Evolutionary conservation across 371 early-diverging fungal species (phyloP), one percentile per base, ranked within the genome.

Genomic region (Actinomucor elegans): DNA sequence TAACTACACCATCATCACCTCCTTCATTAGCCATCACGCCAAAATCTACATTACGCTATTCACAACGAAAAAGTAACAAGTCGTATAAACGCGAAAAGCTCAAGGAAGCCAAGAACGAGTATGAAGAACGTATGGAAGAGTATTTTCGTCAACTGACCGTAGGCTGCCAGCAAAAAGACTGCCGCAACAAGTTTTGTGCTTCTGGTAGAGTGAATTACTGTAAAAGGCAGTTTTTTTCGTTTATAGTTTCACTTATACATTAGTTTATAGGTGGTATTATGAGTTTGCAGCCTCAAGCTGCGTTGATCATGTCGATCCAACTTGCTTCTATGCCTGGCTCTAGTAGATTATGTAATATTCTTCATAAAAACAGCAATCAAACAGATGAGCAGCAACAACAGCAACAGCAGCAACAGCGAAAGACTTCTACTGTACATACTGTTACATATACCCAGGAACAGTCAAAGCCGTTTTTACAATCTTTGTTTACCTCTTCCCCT

Each of bases 261-360:
- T 38, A 24, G 26, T 29, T 14, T 11, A 33, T 47, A 65, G 69
- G 69, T 42, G 67, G 67, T 29, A 67, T 73, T 35, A 57, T 71
- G 9, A 73, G 67, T 38, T 48, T 73, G 31, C 71, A 71, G 49
- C 64, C 69, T 17, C 73, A 77, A 49, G 77, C 73, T 27, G 74
- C 77, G 9, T 34, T 73, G 5, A 66, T 77, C n/a, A 67, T 77
- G 69, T 57, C 77, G 1, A 69, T 73, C 29, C 77, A 77, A 31
- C 60, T 77, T 9, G 73, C 77, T 17, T 69, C 73, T 4, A 67
- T 67, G 50, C 64, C 67, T 5, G 63, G 61, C 12, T 55, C 52
- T 21, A 67, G n/a, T n/a, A n/a, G 68, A 23, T 48, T 68, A 9
- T 73, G 74, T 40, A 23, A 37, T n/a, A n/a, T n/a, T n/a, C n/a